Evolutionary conservation across 805 yeast genomes (phyloP).

Genomic region (Cyberlindnera misumaiensis): DNA sequence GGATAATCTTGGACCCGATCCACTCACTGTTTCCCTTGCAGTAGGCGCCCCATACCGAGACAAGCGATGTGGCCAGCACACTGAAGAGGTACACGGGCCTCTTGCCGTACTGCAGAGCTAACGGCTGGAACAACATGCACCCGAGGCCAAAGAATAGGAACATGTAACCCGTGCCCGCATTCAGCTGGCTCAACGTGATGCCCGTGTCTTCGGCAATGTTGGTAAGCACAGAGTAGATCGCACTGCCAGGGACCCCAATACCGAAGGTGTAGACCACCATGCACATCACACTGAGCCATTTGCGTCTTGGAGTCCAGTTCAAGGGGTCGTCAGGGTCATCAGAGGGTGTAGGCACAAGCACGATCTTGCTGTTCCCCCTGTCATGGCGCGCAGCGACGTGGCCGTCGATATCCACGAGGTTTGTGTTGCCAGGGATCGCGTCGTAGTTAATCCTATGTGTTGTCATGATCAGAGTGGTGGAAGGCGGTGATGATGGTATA

Average conservation of each 20-base stretch:
- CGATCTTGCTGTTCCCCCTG: conserved; percentile 30
- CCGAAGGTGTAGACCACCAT: conserved; percentile 36
- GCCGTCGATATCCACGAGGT: conserved; percentile 39
- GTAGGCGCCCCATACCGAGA: conserved; percentile 37
- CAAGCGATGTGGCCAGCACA: conserved; percentile 30
- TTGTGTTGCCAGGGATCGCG: conserved; percentile 45
- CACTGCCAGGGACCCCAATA: conserved; percentile 43
- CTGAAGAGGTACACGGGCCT: conserved; percentile 38
- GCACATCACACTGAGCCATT: conserved; percentile 39
- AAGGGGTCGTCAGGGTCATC: conserved; percentile 66
- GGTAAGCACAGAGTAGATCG: conserved; percentile 37
- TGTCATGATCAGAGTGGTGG: too few species aligned
- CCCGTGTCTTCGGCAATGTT: conserved; percentile 30
- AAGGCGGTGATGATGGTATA: too few species aligned
- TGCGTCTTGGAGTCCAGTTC: conserved; percentile 50
- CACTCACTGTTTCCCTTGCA: conserved; percentile 30
- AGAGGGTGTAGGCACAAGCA: conserved; percentile 60
- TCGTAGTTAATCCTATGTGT: conserved; percentile 25
- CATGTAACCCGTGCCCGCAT: conserved; percentile 42
- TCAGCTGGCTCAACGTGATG: conserved; percentile 33
- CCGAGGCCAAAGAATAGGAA: conserved; percentile 47
- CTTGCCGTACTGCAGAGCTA: conserved; percentile 42
- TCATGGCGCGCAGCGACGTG: conserved; percentile 27
- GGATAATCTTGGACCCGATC: conserved; percentile 33
- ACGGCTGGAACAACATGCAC: conserved; percentile 44